Conservation (phyloP, 768 basidiomycete species). For the Epithele typhae region DNA sequence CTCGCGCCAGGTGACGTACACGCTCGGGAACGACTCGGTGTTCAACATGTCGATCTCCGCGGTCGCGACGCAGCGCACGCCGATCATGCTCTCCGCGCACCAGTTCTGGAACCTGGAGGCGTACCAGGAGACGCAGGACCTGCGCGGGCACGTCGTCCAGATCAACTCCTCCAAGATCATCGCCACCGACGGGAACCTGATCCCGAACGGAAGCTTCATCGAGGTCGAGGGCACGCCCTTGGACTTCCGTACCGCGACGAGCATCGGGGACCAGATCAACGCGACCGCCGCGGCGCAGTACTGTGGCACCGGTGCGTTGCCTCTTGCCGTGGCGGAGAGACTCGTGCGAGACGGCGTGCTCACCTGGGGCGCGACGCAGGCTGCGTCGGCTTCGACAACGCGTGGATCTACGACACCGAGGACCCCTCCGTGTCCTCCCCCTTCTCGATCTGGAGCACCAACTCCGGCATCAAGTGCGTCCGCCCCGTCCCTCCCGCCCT, state of each 20-base stretch:
- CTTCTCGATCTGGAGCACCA: constrained; percentile 37
- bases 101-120: constrained; percentile 2
- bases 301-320: constrained; percentile 30
- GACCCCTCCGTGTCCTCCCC: constrained; percentile 19
- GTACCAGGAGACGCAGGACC: background rate
- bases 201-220: constrained; percentile 1
- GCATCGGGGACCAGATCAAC: constrained; percentile 9
- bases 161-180: background rate
- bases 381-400: constrained; percentile 33
- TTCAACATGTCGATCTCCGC: background rate
- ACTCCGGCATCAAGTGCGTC: background rate
- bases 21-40: background rate
- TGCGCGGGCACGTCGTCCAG: constrained; percentile 1
- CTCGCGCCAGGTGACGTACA: background rate
- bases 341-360: too few species aligned
- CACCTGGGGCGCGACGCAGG: background rate
- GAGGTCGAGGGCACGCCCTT: constrained; percentile 25
- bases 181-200: background rate
- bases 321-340: too few species aligned
- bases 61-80: background rate
- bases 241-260: constrained; percentile 33
- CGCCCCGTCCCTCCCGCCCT: background rate
- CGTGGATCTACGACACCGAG: constrained; percentile 42
- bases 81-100: constrained; percentile 1
- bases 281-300: constrained; percentile 11